phyloP scores from a whole-genome alignment of 495 filamentous ascomycete genomes.

The Podospora sp. region DNA sequence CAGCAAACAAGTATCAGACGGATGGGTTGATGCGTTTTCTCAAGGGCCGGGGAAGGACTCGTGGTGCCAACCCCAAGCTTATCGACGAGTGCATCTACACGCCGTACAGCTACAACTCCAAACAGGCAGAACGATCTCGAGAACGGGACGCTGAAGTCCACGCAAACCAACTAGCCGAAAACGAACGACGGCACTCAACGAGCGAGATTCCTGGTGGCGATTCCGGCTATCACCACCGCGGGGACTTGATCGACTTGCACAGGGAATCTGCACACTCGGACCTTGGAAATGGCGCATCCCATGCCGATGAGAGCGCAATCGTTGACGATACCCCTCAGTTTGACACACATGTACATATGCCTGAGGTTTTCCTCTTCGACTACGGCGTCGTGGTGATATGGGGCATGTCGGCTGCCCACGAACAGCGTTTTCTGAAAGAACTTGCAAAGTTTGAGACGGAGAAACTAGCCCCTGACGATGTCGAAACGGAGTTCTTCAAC shows the following conservation, averaged over 20 bases:
- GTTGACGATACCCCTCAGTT: slow-evolving; percentile 54
- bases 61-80: slow-evolving; percentile 81
- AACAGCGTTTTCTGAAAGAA: slow-evolving; percentile 87
- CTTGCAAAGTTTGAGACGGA: slow-evolving; percentile 94
- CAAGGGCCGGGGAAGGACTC: slow-evolving; percentile 73
- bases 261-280: slow-evolving; percentile 19
- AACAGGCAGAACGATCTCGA: slow-evolving; percentile 35
- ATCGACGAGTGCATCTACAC: slow-evolving; percentile 98
- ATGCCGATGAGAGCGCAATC: slow-evolving; percentile 32
- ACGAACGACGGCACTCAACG: slow-evolving; percentile 57
- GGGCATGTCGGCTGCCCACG: slow-evolving; percentile 88
- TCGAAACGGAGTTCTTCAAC: slow-evolving; percentile 97
- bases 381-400: slow-evolving; percentile 99
- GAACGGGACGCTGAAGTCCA: slow-evolving; percentile 45
- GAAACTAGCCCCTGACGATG: slow-evolving; percentile 81
- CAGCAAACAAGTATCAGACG: slow-evolving; percentile 84
- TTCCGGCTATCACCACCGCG: slow-evolving; percentile 21
- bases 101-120: slow-evolving; percentile 72
- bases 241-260: slow-evolving; percentile 35
- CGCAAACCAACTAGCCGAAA: slow-evolving; percentile 48
- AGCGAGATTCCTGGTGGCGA: slow-evolving; percentile 27
- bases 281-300: slow-evolving; percentile 27
- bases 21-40: slow-evolving; percentile 85
- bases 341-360: slow-evolving; percentile 79
- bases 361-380: slow-evolving; percentile 93